Evolutionary conservation across 352 stramenopile genomes (phyloP).

Genomic region (Phytophthora multivora): DNA sequence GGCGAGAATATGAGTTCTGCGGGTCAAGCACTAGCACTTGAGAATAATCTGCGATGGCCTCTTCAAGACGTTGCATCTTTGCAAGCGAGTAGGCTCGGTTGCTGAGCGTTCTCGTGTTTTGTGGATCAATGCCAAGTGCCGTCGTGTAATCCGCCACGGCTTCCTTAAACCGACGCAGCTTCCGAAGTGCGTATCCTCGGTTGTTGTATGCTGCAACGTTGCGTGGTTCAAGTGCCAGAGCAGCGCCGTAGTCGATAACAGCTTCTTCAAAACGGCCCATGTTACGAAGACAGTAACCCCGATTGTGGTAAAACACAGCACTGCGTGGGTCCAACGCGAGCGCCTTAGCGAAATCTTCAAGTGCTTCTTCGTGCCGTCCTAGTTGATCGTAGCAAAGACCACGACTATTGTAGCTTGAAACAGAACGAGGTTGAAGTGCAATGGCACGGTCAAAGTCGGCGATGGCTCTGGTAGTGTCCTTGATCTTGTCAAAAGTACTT

Average conservation of each 20-base stretch:
- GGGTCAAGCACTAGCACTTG: conserved; percentile 72
- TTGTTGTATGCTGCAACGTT: conserved; percentile 88
- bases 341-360: conserved; percentile 75
- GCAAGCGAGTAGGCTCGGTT: conserved; percentile 87
- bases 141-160: conserved; percentile 80
- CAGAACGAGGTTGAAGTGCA: conserved; percentile 52
- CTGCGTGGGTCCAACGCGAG: conserved; percentile 73
- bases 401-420: conserved; percentile 84
- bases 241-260: conserved; percentile 69
- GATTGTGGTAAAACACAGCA: conserved; percentile 86
- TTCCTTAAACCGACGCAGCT: conserved; percentile 65
- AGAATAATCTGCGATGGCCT: conserved; percentile 80
- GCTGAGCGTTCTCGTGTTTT: conserved; percentile 81
- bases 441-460: conserved; percentile 75
- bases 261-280: conserved; percentile 75
- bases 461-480: conserved; percentile 58
- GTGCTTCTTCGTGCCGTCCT: conserved; percentile 58
- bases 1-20: conserved; percentile 78
- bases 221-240: conserved; percentile 61
- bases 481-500: conserved; percentile 83
- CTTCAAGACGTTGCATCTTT: conserved; percentile 72
- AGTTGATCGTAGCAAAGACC: conserved; percentile 81
- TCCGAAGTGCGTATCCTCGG: conserved; percentile 82
- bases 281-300: conserved; percentile 85
- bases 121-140: conserved; percentile 71